Evolutionary conservation across 345 rosid genomes (phyloP).

Genomic region (Dimocarpus longan): DNA sequence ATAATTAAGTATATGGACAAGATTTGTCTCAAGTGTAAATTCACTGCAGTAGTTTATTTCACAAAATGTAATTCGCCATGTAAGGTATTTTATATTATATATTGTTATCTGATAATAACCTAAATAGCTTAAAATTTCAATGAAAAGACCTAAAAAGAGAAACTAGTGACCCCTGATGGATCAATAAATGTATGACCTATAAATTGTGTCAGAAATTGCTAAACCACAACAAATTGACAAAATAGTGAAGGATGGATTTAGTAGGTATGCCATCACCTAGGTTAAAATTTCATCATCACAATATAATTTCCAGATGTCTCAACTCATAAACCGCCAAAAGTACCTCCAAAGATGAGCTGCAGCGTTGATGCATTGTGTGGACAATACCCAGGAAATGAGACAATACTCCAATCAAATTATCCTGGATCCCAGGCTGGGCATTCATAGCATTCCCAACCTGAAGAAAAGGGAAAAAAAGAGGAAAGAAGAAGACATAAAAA

Average conservation of each 20-base stretch:
- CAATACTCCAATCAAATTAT: conserved; percentile 51
- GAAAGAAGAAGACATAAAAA: neutral
- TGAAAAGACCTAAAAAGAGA: neutral
- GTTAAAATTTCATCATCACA: neutral
- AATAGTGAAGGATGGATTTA: neutral
- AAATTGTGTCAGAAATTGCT: neutral
- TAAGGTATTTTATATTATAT: neutral
- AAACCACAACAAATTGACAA: neutral
- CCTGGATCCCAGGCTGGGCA: conserved; percentile 62
- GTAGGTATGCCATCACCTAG: neutral
- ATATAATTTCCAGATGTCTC: neutral
- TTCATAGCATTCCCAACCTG: conserved; percentile 83
- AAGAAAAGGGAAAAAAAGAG: conserved; percentile 10
- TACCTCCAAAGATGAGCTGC: conserved; percentile 86
- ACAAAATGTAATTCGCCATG: neutral
- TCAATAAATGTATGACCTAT: neutral
- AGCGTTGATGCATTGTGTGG: conserved; percentile 83
- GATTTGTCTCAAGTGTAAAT: neutral
- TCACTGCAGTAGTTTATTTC: neutral
- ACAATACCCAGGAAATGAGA: conserved; percentile 77
- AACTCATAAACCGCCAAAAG: neutral
- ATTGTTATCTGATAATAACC: neutral
- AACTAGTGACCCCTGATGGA: neutral
- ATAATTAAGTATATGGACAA: neutral
- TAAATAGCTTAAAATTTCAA: neutral